These are phyloP conservation scores for Polyporus tsugae DNA, from an alignment of 1,284 basidiomycete species.

Conservation along the genomic window DNA sequence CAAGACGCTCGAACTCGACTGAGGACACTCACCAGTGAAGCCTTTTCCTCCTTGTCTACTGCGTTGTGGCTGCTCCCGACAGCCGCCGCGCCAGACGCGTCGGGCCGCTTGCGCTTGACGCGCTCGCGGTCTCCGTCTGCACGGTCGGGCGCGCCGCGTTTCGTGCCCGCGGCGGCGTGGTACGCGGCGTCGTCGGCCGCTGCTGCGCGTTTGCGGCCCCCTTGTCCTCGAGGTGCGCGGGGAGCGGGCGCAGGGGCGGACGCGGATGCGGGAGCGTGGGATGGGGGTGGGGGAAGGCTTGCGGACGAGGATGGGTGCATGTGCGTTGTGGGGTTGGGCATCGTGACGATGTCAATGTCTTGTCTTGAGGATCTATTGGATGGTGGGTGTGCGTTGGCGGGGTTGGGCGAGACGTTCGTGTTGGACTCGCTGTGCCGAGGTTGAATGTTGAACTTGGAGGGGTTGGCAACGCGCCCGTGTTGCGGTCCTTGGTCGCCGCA, in stretches of 20 bases:
- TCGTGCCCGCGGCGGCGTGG: conserved; percentile 39
- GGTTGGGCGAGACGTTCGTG: background rate
- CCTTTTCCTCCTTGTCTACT: conserved; percentile 48
- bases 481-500: background rate
- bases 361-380: background rate
- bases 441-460: background rate
- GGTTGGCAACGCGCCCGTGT: background rate
- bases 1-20: background rate
- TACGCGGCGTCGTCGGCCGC: conserved; percentile 44
- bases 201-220: conserved; percentile 37
- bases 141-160: conserved; percentile 38
- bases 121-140: conserved; percentile 67
- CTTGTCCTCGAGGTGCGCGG: conserved; percentile 31
- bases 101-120: conserved; percentile 73
- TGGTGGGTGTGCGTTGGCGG: background rate
- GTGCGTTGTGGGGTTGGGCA: conserved; percentile 10
- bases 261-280: background rate
- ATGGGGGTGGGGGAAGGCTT: background rate
- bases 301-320: conserved; percentile 9
- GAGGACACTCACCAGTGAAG: conserved; percentile 48
- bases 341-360: background rate
- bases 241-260: conserved; percentile 18
- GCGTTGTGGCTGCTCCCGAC: conserved; percentile 8
- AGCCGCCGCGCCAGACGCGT: conserved; percentile 41
- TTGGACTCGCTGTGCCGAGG: background rate